Evolutionary conservation across 1,139 yeast species (phyloP).

Genomic region (Suhomyces panamericanus): DNA sequence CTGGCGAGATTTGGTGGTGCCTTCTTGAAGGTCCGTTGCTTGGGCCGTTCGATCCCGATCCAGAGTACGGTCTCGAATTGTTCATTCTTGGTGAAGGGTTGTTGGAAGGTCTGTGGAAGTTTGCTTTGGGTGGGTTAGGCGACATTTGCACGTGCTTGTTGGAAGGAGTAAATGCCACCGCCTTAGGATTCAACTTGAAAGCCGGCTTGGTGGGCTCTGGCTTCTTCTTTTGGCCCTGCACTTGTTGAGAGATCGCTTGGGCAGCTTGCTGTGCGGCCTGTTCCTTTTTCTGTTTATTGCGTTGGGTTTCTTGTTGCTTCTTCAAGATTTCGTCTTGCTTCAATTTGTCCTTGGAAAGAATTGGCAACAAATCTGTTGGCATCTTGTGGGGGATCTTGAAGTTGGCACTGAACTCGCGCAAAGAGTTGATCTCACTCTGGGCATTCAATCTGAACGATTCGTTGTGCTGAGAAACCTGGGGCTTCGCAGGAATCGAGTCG

Average conservation of each 20-base stretch:
- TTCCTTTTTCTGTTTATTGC: conserved; percentile 15
- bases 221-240: conserved; percentile 34
- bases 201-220: conserved; percentile 54
- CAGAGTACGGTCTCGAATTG: conserved; percentile 33
- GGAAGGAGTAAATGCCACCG: conserved; percentile 69
- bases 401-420: conserved; percentile 78
- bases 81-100: conserved; percentile 39
- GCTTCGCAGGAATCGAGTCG: conserved; percentile 38
- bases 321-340: conserved; percentile 62
- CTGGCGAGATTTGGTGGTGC: conserved; percentile 44
- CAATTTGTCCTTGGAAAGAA: conserved; percentile 64
- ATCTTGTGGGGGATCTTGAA: conserved; percentile 75
- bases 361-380: conserved; percentile 77
- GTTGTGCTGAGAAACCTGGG: conserved; percentile 28
- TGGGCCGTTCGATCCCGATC: conserved; percentile 20
- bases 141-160: conserved; percentile 28
- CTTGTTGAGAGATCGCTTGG: conserved; percentile 4
- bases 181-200: conserved; percentile 70
- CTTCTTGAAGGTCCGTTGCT: conserved; percentile 26
- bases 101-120: conserved; percentile 28
- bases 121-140: conserved; percentile 33
- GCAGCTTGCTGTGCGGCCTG: conserved; percentile 15
- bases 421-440: conserved; percentile 73
- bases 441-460: conserved; percentile 53
- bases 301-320: conserved; percentile 30